phyloP scores from a whole-genome alignment of 2,329 filamentous ascomycete genomes.

The Gliomastix tumulicola region DNA sequence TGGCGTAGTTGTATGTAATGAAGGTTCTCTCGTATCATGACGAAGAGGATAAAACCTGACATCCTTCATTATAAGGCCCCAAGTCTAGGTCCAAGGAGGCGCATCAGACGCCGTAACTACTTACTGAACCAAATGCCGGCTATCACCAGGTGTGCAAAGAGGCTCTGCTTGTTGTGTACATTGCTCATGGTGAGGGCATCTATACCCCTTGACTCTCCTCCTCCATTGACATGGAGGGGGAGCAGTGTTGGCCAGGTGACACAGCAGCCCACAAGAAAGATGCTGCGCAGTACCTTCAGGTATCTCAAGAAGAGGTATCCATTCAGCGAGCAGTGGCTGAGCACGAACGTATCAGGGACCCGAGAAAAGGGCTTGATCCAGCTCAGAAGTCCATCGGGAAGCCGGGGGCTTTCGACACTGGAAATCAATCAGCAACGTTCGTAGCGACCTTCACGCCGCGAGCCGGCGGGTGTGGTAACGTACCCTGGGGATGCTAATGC shows the following conservation, averaged over 20 bases:
- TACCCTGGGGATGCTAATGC: not conserved
- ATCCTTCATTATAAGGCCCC: too few species aligned
- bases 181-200: slow-evolving; percentile 77
- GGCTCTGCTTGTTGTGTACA: slow-evolving; percentile 47
- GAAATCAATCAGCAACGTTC: not conserved
- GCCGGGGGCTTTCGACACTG: slow-evolving; percentile 49
- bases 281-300: slow-evolving; percentile 61
- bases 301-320: slow-evolving; percentile 84
- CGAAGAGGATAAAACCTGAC: slow-evolving; percentile 75
- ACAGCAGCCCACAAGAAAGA: slow-evolving; percentile 74
- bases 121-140: slow-evolving; percentile 66
- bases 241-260: slow-evolving; percentile 85
- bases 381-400: slow-evolving; percentile 55
- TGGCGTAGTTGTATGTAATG: slow-evolving; percentile 91
- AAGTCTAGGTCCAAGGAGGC: too few species aligned
- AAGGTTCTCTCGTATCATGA: slow-evolving; percentile 79
- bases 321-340: slow-evolving; percentile 88
- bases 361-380: slow-evolving; percentile 64
- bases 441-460: not conserved
- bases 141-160: slow-evolving; percentile 76
- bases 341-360: slow-evolving; percentile 67
- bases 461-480: not conserved
- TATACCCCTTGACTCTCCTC: slow-evolving; percentile 55
- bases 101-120: not conserved
- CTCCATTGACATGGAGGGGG: slow-evolving; percentile 81